Percentiles rank a stretch among this genome's conserved stretches.
These are phyloP conservation scores for Baudoinia panamericana DNA, from an alignment of 495 filamentous ascomycete species.

Conservation along the genomic window DNA sequence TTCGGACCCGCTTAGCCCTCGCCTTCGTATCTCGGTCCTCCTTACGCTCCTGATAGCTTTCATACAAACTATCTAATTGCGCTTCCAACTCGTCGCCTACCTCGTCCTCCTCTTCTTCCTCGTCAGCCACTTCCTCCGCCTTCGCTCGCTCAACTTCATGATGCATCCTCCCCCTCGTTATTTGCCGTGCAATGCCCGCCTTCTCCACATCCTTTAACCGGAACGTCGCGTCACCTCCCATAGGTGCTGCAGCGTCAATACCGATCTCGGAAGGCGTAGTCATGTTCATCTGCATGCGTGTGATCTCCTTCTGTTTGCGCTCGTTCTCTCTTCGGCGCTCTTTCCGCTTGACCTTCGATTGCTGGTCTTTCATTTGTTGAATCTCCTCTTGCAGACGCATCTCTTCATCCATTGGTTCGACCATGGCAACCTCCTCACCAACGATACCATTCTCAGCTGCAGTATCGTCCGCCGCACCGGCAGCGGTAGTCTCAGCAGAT, in stretches of 20 bases:
- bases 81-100: slow-evolving; percentile 70
- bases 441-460: slow-evolving; percentile 33
- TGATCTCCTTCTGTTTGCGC: slow-evolving; percentile 75
- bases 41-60: slow-evolving; percentile 68
- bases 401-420: slow-evolving; percentile 88
- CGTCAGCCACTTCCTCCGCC: slow-evolving; percentile 43
- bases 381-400: slow-evolving; percentile 77
- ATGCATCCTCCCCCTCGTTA: slow-evolving; percentile 65
- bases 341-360: slow-evolving; percentile 59
- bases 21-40: slow-evolving; percentile 70
- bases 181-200: slow-evolving; percentile 49
- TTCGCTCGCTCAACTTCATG: slow-evolving; percentile 35
- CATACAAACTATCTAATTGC: slow-evolving; percentile 77
- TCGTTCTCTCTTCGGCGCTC: slow-evolving; percentile 76
- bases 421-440: slow-evolving; percentile 59
- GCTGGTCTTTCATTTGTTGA: slow-evolving; percentile 64
- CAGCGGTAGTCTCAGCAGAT: slow-evolving; percentile 8
- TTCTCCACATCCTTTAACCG: slow-evolving; percentile 66
- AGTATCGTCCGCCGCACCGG: slow-evolving; percentile 26
- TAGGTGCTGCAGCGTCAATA: slow-evolving; percentile 71
- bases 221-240: slow-evolving; percentile 71
- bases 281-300: slow-evolving; percentile 95
- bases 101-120: slow-evolving; percentile 53
- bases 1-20: slow-evolving; percentile 73
- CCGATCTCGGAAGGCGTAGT: slow-evolving; percentile 90